A percentile compares a stretch with the other conserved stretches of the same genome.
Evolutionary conservation across 2,329 filamentous ascomycete genomes (phyloP).

Genomic region (Clonostachys sp.): DNA sequence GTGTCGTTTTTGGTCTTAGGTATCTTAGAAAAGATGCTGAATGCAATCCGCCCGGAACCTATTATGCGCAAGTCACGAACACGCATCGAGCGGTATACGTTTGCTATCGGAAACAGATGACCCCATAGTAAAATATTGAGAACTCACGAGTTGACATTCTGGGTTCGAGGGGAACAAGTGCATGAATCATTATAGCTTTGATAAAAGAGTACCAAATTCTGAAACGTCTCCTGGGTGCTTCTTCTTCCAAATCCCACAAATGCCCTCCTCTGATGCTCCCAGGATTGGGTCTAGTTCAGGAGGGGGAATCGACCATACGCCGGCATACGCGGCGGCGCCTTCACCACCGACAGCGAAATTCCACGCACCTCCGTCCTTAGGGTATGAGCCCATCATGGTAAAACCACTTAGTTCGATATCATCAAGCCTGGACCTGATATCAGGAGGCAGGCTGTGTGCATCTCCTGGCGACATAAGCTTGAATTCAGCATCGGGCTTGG

Average conservation of each 20-base stretch:
- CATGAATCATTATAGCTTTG: no score
- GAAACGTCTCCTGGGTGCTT: not conserved
- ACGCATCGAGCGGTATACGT: no score
- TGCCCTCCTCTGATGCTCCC: not conserved
- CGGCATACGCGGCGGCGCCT: not conserved
- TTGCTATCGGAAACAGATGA: no score
- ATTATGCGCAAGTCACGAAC: no score
- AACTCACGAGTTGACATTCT: no score
- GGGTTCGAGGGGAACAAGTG: no score
- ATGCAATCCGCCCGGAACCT: no score
- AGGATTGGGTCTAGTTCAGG: conserved; percentile 2
- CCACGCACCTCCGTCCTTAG: conserved; percentile 1
- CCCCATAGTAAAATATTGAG: no score
- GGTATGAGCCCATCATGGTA: conserved; percentile 38
- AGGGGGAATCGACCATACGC: conserved; percentile 1
- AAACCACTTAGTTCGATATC: conserved; percentile 20
- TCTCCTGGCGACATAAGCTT: conserved; percentile 32
- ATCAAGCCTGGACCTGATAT: conserved; percentile 19
- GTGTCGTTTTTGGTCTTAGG: no score
- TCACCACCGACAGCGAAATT: conserved; percentile 3
- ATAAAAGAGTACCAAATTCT: no score
- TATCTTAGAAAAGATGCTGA: no score
- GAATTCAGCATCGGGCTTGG: conserved; percentile 18
- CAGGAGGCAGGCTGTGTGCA: conserved; percentile 22
- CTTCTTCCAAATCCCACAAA: conserved; percentile 1